These are phyloP conservation scores for Nicotiana obtusifolia DNA, from an alignment of 257 asterid species.

Conservation along the genomic window DNA sequence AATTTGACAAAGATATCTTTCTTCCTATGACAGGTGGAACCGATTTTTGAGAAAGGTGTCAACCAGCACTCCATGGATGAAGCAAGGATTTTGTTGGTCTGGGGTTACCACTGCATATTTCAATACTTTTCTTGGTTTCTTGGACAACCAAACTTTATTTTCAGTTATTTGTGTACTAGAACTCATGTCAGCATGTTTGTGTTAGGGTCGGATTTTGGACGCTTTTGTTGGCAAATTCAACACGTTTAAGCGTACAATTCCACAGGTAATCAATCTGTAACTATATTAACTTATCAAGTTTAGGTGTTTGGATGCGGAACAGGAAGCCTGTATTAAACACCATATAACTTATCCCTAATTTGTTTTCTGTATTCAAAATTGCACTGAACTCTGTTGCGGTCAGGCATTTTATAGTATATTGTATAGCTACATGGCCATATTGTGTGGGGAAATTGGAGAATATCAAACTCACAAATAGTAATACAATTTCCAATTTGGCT, in stretches of 20 bases:
- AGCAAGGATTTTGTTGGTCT: constrained; percentile 85
- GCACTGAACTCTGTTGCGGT: neutral
- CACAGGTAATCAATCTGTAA: constrained; percentile 58
- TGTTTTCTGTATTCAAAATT: neutral
- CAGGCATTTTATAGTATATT: neutral
- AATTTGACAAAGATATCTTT: neutral
- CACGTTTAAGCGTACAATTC: constrained; percentile 93
- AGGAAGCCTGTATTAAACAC: neutral
- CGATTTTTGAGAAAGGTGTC: constrained; percentile 92
- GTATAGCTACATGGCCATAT: neutral
- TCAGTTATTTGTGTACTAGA: constrained; percentile 1
- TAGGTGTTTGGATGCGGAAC: constrained; percentile 4
- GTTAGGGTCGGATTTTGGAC: constrained; percentile 94
- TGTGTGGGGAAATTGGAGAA: constrained; percentile 2
- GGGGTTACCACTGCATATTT: constrained; percentile 11
- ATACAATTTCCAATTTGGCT: neutral
- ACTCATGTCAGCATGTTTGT: constrained; percentile 14
- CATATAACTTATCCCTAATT: neutral
- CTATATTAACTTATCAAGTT: constrained; percentile 5
- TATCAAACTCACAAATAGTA: neutral
- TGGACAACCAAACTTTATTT: neutral
- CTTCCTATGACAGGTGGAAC: constrained; percentile 63
- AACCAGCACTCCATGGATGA: constrained; percentile 98
- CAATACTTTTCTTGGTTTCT: neutral
- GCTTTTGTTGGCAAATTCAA: constrained; percentile 98